Evolutionary conservation across 177 flowering plant species (phyloP).

Genomic region (Telopea speciosissima): DNA sequence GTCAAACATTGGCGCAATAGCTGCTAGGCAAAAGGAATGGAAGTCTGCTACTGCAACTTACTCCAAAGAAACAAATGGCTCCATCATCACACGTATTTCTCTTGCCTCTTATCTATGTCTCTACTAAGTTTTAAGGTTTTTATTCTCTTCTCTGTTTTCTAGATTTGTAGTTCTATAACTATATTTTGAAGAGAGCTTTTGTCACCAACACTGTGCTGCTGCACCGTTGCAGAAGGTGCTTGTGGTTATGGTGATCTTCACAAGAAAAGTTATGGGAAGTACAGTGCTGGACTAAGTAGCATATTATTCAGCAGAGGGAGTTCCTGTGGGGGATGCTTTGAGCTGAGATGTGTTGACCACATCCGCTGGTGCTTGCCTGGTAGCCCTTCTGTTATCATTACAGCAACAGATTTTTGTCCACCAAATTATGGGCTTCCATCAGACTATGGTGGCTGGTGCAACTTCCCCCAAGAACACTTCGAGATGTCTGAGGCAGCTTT

Average conservation of each 20-base stretch:
- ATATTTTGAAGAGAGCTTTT: not conserved
- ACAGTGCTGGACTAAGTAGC: slow-evolving; percentile 61
- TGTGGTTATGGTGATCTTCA: slow-evolving; percentile 79
- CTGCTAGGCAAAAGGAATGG: slow-evolving; percentile 36
- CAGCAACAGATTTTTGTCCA: slow-evolving; percentile 86
- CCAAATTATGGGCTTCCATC: slow-evolving; percentile 68
- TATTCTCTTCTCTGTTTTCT: not conserved
- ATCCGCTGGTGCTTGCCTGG: slow-evolving; percentile 64
- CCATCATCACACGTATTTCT: slow-evolving; percentile 43
- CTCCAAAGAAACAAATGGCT: slow-evolving; percentile 44
- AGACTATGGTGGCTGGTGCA: slow-evolving; percentile 90
- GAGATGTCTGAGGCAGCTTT: slow-evolving; percentile 69
- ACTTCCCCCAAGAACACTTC: slow-evolving; percentile 68
- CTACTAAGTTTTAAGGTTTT: no score
- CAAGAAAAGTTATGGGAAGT: slow-evolving; percentile 45
- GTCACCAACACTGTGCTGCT: not conserved
- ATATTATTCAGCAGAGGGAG: slow-evolving; percentile 63
- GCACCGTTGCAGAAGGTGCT: slow-evolving; percentile 56
- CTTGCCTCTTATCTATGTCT: no score
- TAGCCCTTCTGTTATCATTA: slow-evolving; percentile 60
- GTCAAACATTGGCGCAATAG: slow-evolving; percentile 1
- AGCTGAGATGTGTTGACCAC: slow-evolving; percentile 65
- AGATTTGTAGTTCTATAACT: not conserved
- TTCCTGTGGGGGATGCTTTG: slow-evolving; percentile 72
- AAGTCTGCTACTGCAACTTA: slow-evolving; percentile 58